Conservation (phyloP, 2,329 filamentous ascomycete species). For the Hymenoscyphus salicellus region DNA sequence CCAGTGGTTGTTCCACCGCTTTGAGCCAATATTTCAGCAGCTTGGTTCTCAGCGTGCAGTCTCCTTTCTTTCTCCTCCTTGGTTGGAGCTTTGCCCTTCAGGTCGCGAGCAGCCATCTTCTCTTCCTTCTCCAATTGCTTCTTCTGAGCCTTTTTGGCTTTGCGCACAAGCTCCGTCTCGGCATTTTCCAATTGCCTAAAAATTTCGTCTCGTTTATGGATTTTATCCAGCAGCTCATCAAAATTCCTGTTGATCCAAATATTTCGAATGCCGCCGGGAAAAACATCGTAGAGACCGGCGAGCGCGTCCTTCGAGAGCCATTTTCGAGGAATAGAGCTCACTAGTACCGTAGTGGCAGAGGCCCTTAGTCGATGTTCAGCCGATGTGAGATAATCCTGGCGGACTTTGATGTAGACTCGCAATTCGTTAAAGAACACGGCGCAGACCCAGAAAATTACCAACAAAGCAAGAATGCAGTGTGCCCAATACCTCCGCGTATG, state of each 20-base stretch:
- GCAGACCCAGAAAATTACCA: constrained; percentile 80
- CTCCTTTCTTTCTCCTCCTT: constrained; percentile 38
- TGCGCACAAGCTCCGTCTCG: constrained; percentile 78
- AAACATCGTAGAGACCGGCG: constrained; percentile 85
- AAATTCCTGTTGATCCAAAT: constrained; percentile 95
- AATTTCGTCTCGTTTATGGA: constrained; percentile 68
- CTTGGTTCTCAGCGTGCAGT: constrained; percentile 37
- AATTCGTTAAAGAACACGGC: constrained; percentile 84
- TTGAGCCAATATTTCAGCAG: constrained; percentile 44
- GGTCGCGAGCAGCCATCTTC: constrained; percentile 52
- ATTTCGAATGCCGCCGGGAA: constrained; percentile 90
- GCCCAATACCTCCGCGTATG: constrained; percentile 75
- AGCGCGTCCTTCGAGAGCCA: constrained; percentile 86
- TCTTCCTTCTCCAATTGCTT: constrained; percentile 49
- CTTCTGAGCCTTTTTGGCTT: constrained; percentile 75
- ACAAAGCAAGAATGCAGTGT: constrained; percentile 75
- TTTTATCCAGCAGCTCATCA: constrained; percentile 78
- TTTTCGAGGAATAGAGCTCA: constrained; percentile 83
- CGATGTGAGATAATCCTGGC: constrained; percentile 91
- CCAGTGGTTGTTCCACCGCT: constrained; percentile 48
- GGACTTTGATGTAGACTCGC: constrained; percentile 82
- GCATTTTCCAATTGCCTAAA: constrained; percentile 73
- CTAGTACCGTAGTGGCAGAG: constrained; percentile 91
- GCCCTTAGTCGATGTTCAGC: constrained; percentile 90
- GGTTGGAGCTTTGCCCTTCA: constrained; percentile 29